Evolutionary conservation across 2,329 filamentous ascomycete species (phyloP).

Genomic region (Nemania abortiva): DNA sequence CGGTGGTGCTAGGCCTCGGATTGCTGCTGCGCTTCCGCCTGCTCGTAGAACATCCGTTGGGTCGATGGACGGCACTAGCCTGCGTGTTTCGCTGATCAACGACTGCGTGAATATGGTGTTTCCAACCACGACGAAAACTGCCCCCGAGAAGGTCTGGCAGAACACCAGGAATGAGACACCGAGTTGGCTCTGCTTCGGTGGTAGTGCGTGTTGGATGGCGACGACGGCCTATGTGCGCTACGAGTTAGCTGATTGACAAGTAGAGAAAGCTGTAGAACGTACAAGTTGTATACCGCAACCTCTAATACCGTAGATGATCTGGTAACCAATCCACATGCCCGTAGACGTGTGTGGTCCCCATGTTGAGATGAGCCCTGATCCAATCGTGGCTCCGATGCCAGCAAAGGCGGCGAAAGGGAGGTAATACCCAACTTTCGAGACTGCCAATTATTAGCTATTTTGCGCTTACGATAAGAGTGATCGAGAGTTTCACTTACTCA

Average conservation of each 20-base stretch:
- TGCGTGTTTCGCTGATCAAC: slow-evolving; percentile 40
- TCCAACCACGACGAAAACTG: slow-evolving; percentile 47
- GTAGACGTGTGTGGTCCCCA: slow-evolving; percentile 44
- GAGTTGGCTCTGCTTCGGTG: slow-evolving; percentile 44
- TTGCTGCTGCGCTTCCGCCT: slow-evolving; percentile 48
- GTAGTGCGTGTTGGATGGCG: slow-evolving; percentile 49
- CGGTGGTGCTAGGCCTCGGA: slow-evolving; percentile 46
- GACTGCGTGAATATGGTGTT: slow-evolving; percentile 50
- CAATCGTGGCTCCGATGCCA: slow-evolving; percentile 42
- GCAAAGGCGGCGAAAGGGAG: slow-evolving; percentile 47
- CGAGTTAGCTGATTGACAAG: slow-evolving; percentile 14
- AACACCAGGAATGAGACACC: slow-evolving; percentile 50
- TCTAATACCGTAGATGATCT: slow-evolving; percentile 47
- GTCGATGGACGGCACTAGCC: slow-evolving; percentile 45
- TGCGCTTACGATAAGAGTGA: background rate
- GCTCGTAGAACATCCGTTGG: slow-evolving; percentile 45
- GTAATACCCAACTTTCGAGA: slow-evolving; percentile 48
- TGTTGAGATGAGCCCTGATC: slow-evolving; percentile 48
- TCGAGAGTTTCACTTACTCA: slow-evolving; percentile 39
- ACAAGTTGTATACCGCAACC: slow-evolving; percentile 48
- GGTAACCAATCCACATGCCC: slow-evolving; percentile 49
- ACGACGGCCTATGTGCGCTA: slow-evolving; percentile 40
- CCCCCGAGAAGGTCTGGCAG: slow-evolving; percentile 46
- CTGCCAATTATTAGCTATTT: slow-evolving; percentile 35
- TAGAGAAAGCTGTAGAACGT: slow-evolving; percentile 6